phyloP scores from a whole-genome alignment of 2,329 filamentous ascomycete genomes.

The Neurospora sp. region DNA sequence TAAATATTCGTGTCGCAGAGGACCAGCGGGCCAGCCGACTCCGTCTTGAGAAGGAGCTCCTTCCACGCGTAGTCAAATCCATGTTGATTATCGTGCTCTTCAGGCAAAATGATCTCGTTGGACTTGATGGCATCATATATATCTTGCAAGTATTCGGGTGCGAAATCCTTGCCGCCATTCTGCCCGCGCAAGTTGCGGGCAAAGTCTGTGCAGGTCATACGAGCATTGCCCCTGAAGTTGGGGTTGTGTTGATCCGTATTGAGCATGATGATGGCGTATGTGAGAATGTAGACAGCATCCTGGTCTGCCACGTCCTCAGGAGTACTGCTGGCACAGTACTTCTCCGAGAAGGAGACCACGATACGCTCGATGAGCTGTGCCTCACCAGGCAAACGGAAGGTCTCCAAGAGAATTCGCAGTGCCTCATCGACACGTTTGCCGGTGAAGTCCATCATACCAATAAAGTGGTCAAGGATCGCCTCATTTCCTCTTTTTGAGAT shows the following conservation, averaged over 20 bases:
- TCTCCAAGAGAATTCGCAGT: slow-evolving; percentile 73
- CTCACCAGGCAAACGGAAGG: slow-evolving; percentile 90
- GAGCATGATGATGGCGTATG: slow-evolving; percentile 93
- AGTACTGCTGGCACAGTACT: slow-evolving; percentile 62
- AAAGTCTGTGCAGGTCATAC: slow-evolving; percentile 81
- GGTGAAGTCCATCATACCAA: slow-evolving; percentile 79
- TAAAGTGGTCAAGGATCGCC: slow-evolving; percentile 70
- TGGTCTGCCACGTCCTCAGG: slow-evolving; percentile 71
- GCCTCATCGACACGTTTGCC: slow-evolving; percentile 86
- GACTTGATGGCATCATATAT: slow-evolving; percentile 88
- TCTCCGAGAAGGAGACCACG: slow-evolving; percentile 75
- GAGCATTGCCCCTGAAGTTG: slow-evolving; percentile 66
- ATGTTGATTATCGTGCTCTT: slow-evolving; percentile 94
- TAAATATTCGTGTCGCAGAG: slow-evolving; percentile 88
- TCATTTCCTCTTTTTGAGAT: slow-evolving; percentile 88
- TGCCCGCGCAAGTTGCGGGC: slow-evolving; percentile 81
- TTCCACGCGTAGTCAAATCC: slow-evolving; percentile 98
- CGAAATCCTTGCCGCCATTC: slow-evolving; percentile 78
- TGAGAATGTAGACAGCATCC: slow-evolving; percentile 81
- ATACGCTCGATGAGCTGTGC: slow-evolving; percentile 89
- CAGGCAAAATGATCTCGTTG: slow-evolving; percentile 91
- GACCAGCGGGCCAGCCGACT: slow-evolving; percentile 61
- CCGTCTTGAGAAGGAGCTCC: slow-evolving; percentile 78
- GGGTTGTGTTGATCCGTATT: slow-evolving; percentile 97
- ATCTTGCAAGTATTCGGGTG: slow-evolving; percentile 67